Base-by-base conservation (phyloP, 257 asterid species). In the Avicennia marina region DNA sequence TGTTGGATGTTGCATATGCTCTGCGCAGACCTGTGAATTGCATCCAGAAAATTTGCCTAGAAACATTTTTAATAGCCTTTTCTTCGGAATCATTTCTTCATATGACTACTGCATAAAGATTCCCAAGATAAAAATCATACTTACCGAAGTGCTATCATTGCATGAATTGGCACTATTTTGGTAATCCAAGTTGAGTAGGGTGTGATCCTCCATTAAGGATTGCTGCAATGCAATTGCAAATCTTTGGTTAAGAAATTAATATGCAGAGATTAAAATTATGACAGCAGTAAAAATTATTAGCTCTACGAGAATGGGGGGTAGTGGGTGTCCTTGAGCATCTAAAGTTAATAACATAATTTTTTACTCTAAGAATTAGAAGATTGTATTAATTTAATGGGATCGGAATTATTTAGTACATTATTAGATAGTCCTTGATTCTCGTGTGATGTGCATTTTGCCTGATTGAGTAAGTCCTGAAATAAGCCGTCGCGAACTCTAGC, bases 391-490 rank as follows among this genome's bases (percentile, higher is more conserved):
- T 47, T 27, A 55, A 4, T n/a, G 52, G 57, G 25, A 38, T 47
- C 4, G 53, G 8, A 32, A n/a, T n/a, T n/a, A n/a, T 41, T 47
- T n/a, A 18, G 53, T n/a, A 8, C 33, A 2, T 29, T 40, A 53
- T 22, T 32, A 2, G 55, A 56, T 3, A 52, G 27, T 49, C 45
- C 71, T 4, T 18, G 46, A 47, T 69, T 59, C n/a, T n/a, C n/a
- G n/a, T 29, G 54, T 29, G 41, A 15, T 16, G 45, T 16, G 32
- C 44, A 11, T 10, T 70, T 60, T 11, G 63, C 32, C 56, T 56
- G 73, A 55, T 64, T 81, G 4, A 57, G 2, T 1, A 75, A 11
- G 3, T 66, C 65, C n/a, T n/a, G n/a, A n/a, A n/a, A n/a, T n/a
- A n/a, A n/a, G n/a, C n/a, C n/a, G n/a, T n/a, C n/a, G n/a, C n/a